Percentiles rank a stretch among this genome's conserved stretches.
These are phyloP conservation scores for Citrullus amarus DNA, from an alignment of 306 rosid genomes.

Conservation along the genomic window DNA sequence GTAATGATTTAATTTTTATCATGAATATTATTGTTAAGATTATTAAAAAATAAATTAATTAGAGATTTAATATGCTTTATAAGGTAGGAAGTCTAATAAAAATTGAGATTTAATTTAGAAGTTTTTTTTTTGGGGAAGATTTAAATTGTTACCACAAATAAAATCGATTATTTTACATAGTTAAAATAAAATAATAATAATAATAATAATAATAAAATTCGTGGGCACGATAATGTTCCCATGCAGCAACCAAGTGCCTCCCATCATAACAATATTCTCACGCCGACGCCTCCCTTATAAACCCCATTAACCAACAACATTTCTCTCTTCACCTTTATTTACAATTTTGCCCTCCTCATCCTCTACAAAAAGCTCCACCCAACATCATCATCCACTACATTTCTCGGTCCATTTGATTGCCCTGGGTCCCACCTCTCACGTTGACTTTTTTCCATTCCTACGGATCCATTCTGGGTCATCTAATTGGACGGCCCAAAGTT, in stretches of 20 bases:
- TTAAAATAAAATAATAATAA: too few species aligned
- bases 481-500: background rate
- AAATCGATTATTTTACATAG: too few species aligned
- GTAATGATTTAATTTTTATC: too few species aligned
- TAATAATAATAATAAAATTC: too few species aligned
- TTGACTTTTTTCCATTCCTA: conserved; percentile 24
- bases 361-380: conserved; percentile 31
- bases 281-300: conserved; percentile 49
- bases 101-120: too few species aligned
- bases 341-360: conserved; percentile 27
- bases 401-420: conserved; percentile 18
- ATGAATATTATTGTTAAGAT: too few species aligned
- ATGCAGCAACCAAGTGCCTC: conserved; percentile 39
- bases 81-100: too few species aligned
- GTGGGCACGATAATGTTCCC: conserved; percentile 25
- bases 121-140: too few species aligned
- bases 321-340: background rate
- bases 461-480: conserved; percentile 11
- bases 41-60: too few species aligned
- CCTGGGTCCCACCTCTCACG: background rate
- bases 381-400: conserved; percentile 24
- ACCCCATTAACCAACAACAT: background rate
- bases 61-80: too few species aligned
- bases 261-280: conserved; percentile 47
- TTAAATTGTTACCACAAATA: too few species aligned